These are phyloP conservation scores for Keithomyces neogunnii DNA, from an alignment of 2,329 filamentous ascomycete species.

Conservation along the genomic window DNA sequence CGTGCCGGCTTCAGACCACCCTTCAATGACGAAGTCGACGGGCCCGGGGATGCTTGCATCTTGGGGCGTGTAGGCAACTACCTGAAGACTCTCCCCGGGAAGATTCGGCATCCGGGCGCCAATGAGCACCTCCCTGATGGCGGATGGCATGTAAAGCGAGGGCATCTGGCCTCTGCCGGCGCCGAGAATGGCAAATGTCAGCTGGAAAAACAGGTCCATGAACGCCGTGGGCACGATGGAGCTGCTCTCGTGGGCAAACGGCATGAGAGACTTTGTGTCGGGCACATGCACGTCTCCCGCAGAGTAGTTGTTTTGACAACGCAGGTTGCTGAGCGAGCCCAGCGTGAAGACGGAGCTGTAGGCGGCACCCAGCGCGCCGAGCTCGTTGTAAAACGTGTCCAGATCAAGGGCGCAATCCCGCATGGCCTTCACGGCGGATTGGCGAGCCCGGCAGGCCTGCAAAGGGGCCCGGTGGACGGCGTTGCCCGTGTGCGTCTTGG, in stretches of 20 bases:
- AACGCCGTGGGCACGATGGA: constrained; percentile 37
- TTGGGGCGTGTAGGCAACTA: constrained; percentile 17
- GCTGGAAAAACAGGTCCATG: constrained; percentile 36
- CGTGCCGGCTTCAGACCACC: constrained; percentile 16
- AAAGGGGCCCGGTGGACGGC: constrained; percentile 9
- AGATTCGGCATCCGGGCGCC: constrained; percentile 14
- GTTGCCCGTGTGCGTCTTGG: constrained; percentile 9
- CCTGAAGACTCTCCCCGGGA: constrained; percentile 19
- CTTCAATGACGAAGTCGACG: constrained; percentile 26
- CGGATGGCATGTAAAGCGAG: constrained; percentile 27
- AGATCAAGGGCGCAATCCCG: constrained; percentile 7
- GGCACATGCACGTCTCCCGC: constrained; percentile 25
- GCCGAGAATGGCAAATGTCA: constrained; percentile 28
- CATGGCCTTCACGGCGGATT: constrained; percentile 3
- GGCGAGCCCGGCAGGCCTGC: constrained; percentile 3
- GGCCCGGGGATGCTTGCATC: constrained; percentile 16
- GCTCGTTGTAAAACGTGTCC: constrained; percentile 17
- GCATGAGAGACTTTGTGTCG: constrained; percentile 37
- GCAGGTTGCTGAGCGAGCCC: constrained; percentile 8
- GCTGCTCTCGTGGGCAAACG: constrained; percentile 30
- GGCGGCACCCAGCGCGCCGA: constrained; percentile 15
- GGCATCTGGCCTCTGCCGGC: constrained; percentile 20
- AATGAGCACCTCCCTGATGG: constrained; percentile 22
- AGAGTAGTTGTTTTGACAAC: constrained; percentile 9
- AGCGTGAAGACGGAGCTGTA: constrained; percentile 18